Base-by-base conservation (phyloP, 2,329 filamentous ascomycete species). In the Penicillium sp. region DNA sequence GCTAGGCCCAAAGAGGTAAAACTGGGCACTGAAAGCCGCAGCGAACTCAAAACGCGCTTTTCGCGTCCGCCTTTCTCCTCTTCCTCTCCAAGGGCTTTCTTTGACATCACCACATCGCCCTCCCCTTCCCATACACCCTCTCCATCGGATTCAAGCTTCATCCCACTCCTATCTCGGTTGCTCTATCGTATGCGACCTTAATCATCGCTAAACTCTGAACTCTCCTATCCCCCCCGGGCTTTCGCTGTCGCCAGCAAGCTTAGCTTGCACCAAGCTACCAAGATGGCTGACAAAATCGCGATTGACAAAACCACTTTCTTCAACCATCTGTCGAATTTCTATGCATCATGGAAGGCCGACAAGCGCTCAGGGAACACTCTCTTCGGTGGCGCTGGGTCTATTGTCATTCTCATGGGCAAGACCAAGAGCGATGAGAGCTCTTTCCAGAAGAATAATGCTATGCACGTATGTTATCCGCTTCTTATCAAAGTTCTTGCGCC, bases 291-390 rank as follows among this genome's bases (percentile, higher is more conserved):
- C 73, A 91, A 96, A 79, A 96, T 99, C 81, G 91, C 91, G 81
- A 97, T 99, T 82, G 93, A 98, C 82, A 91, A 89, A 81, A 89
- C 89, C 78, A 83, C 88, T 76, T 99, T 99, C 82, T 93, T 96
- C 78, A 93, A 95, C 81, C 93, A 95, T 74, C 85, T 98, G 67
- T 89, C 89, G 67, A 89, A 89, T 73, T 89, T 99, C 71, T 85
- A 93, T 75, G 88, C 90, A 70, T 87, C 92, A 80, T 99, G 96
- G 95, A 98, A 96, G 83, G 88, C 90, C 70, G 94, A 98, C 83
- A 94, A 96, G 82, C 90, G 93, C 73, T 86, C 89, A 62, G 90
- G 90, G 75, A 91, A 96, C 80, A 83, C 87, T 72, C 80, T 94
- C 64, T 99, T 98, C 77, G 88, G 86, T 68, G 94, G 93, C 73